A percentile compares a stretch with the other conserved stretches of the same genome.
Evolutionary conservation across 2,329 filamentous ascomycete genomes (phyloP).

Genomic region (Colletotrichum nymphaeae): DNA sequence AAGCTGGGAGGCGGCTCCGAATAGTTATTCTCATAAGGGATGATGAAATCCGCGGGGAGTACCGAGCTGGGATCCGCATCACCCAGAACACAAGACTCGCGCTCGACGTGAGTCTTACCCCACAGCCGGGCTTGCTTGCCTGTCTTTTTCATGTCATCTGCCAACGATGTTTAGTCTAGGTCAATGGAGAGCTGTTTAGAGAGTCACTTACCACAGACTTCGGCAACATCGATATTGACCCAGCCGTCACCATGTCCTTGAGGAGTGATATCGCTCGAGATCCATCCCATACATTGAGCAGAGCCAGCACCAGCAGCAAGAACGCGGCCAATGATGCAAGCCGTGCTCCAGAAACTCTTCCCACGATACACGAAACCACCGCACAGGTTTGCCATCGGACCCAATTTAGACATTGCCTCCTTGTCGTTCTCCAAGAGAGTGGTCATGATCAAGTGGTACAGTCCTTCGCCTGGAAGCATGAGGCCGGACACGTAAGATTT

Average conservation of each 20-base stretch:
- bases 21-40: conserved; percentile 68
- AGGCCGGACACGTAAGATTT: conserved; percentile 75
- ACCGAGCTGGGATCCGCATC: conserved; percentile 65
- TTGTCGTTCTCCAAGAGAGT: conserved; percentile 73
- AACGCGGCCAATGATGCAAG: conserved; percentile 73
- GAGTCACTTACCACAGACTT: conserved; percentile 59
- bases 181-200: neutral
- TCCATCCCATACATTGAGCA: conserved; percentile 76
- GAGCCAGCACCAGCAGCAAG: conserved; percentile 71
- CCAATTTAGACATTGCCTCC: conserved; percentile 68
- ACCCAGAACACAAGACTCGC: conserved; percentile 70
- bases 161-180: conserved; percentile 25
- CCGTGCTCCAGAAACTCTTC: conserved; percentile 77
- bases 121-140: conserved; percentile 70
- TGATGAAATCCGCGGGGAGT: conserved; percentile 71
- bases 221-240: conserved; percentile 68
- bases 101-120: conserved; percentile 69
- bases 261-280: conserved; percentile 70
- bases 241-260: conserved; percentile 65
- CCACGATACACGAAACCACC: conserved; percentile 72
- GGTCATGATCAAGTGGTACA: conserved; percentile 74
- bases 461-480: conserved; percentile 71
- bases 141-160: conserved; percentile 61
- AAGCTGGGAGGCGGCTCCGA: conserved; percentile 58
- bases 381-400: conserved; percentile 70